Evolutionary conservation across 139 green algal genomes (phyloP), one percentile per base, ranked within the genome.

Genomic region (Chlamydomonas sphaeroides): DNA sequence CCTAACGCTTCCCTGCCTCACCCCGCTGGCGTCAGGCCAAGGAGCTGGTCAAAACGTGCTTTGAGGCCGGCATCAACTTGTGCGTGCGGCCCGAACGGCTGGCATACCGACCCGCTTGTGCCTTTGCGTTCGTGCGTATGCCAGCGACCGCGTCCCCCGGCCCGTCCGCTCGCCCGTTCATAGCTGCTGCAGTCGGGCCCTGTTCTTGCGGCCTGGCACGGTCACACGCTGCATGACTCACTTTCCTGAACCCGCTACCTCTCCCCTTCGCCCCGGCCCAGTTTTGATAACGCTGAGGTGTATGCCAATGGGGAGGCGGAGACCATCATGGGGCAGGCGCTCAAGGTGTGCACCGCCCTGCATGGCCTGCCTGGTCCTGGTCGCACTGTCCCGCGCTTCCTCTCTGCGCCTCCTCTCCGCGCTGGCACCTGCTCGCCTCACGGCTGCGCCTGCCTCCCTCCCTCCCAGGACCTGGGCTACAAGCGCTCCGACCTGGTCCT

Each of bases 271-370:
- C 6, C n/a, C 26, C 63, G 26, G 3, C 88, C 32, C 85, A 94
- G 90, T 81, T 96, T 95, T 84, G 92, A 98, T 89, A 97, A 95
- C 70, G 95, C 95, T 5, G 95, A 98, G 84, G 91, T 94, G 2
- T 98, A 98, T 68, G 92, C 90, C 10, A 71, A 85, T 25, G 95
- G 93, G 2, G 69, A 95, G 61, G 90, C 94, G 2, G 95, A 98
- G 80, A 66, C 86, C 30, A 90, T 98, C 51, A 96, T 98, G 92
- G 95, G 95, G 0, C 77, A 95, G 69, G 94, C 93, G 0, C 80
- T 97, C 78, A 92, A 94, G 84, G 91, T 91, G 62, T 3, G 49
- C n/a, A n/a, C n/a, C n/a, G n/a, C n/a, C 45, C 45, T 53, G 10
- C 45, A 53, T 53, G 10, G 45, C 45, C 45, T 53, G 11, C 45